Evolutionary conservation across 495 filamentous ascomycete species (phyloP).

Genomic region (Hypoxylon lienhwacheense): DNA sequence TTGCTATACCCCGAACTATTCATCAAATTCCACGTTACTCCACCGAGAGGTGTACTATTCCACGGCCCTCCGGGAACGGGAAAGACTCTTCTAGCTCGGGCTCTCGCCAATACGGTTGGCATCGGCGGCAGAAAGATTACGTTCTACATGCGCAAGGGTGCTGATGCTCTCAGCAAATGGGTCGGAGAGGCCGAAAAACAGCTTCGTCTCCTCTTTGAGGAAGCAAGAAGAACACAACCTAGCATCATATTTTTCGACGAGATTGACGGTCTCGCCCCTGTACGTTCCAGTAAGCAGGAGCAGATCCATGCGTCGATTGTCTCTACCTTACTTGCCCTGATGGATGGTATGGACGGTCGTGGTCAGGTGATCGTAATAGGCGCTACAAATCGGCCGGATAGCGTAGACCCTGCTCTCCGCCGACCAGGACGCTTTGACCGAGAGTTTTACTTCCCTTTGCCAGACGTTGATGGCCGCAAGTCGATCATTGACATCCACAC

Average conservation of each 20-base stretch:
- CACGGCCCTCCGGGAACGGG: slow-evolving; percentile 96
- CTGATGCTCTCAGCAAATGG: slow-evolving; percentile 97
- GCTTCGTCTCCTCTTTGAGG: slow-evolving; percentile 89
- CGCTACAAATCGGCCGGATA: slow-evolving; percentile 95
- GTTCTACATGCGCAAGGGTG: slow-evolving; percentile 99
- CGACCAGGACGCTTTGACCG: slow-evolving; percentile 94
- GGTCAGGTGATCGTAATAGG: slow-evolving; percentile 98
- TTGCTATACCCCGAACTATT: slow-evolving; percentile 96
- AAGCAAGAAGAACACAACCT: slow-evolving; percentile 90
- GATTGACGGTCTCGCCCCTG: slow-evolving; percentile 94
- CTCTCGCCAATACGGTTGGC: slow-evolving; percentile 78
- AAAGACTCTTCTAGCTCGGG: slow-evolving; percentile 92
- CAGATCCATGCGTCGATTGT: slow-evolving; percentile 99
- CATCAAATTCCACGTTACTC: slow-evolving; percentile 83
- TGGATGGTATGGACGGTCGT: slow-evolving; percentile 99
- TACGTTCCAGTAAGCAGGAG: slow-evolving; percentile 95
- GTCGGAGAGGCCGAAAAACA: slow-evolving; percentile 97
- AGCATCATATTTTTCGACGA: slow-evolving; percentile 99
- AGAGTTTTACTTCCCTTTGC: slow-evolving; percentile 96
- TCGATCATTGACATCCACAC: slow-evolving; percentile 95
- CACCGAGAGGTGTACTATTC: slow-evolving; percentile 91
- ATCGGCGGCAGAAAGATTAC: slow-evolving; percentile 86
- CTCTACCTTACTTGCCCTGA: slow-evolving; percentile 88
- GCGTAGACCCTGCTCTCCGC: slow-evolving; percentile 91
- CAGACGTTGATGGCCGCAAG: slow-evolving; percentile 73